phyloP scores from a whole-genome alignment of 306 rosid species.

The Castanea sativa region DNA sequence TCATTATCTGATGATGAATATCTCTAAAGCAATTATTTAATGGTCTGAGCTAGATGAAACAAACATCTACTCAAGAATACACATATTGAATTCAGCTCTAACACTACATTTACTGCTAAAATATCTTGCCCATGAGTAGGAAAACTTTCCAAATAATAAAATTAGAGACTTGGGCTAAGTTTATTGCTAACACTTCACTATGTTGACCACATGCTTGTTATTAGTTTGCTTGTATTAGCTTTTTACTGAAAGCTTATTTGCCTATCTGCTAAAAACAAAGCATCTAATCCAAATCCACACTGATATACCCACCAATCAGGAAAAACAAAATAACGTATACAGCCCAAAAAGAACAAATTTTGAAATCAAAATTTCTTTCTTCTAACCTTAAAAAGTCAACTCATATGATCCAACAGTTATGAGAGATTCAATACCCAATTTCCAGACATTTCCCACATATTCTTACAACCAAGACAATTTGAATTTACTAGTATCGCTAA shows the following conservation, averaged over 20 bases:
- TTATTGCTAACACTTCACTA: not conserved
- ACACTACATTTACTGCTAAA: no score
- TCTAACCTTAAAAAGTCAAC: not conserved
- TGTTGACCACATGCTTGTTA: not conserved
- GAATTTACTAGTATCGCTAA: not conserved
- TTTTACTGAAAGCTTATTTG: no score
- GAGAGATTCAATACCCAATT: not conserved
- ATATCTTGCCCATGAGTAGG: not conserved
- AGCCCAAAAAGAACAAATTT: not conserved
- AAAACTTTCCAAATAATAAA: not conserved
- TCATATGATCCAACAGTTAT: not conserved
- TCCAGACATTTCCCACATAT: not conserved
- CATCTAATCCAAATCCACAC: no score
- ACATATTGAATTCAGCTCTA: no score
- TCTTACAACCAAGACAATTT: not conserved
- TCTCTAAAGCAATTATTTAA: not conserved
- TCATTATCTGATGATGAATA: not conserved
- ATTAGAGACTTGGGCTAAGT: not conserved
- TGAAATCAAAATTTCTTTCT: not conserved
- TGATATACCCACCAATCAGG: no score
- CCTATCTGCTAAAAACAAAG: no score
- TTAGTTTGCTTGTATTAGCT: no score
- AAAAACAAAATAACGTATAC: not conserved
- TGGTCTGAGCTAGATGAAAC: not conserved
- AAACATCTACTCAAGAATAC: not conserved